These are phyloP conservation scores for Thermochaetoides dissita DNA, from an alignment of 2,329 filamentous ascomycete genomes.

Conservation along the genomic window DNA sequence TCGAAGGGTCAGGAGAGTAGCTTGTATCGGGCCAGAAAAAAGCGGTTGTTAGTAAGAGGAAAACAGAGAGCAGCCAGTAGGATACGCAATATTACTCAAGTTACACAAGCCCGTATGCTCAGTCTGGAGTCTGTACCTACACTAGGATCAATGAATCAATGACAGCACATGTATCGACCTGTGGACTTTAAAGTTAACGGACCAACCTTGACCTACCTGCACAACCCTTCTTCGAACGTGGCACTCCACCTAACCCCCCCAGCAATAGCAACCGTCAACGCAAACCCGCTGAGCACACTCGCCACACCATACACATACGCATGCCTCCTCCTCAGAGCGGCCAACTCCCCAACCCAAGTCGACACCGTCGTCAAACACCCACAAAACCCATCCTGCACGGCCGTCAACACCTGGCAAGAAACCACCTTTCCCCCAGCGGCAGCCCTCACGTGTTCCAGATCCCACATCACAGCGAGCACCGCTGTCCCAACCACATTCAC, in stretches of 20 bases:
- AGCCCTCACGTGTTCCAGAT: conserved; percentile 52
- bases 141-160: too few species aligned
- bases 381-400: conserved; percentile 54
- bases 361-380: conserved; percentile 53
- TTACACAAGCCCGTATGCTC: too few species aligned
- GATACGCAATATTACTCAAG: too few species aligned
- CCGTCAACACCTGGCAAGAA: conserved; percentile 49
- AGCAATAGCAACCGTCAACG: conserved; percentile 55
- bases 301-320: conserved; percentile 54
- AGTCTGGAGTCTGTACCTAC: too few species aligned
- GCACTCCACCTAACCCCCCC: conserved; percentile 59
- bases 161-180: too few species aligned
- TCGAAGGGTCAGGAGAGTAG: too few species aligned
- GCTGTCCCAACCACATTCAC: conserved; percentile 69
- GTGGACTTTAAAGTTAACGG: too few species aligned
- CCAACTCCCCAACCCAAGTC: conserved; percentile 51
- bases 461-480: conserved; percentile 62
- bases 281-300: conserved; percentile 47
- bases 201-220: neutral
- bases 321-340: conserved; percentile 29
- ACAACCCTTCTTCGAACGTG: conserved; percentile 31
- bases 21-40: too few species aligned
- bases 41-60: too few species aligned
- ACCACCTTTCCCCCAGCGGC: conserved; percentile 34
- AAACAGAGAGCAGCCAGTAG: too few species aligned